Percentiles rank a stretch among this genome's conserved stretches.
phyloP scores from a whole-genome alignment of 1,284 basidiomycete genomes.

The Apiotrichum akiyoshidainum region DNA sequence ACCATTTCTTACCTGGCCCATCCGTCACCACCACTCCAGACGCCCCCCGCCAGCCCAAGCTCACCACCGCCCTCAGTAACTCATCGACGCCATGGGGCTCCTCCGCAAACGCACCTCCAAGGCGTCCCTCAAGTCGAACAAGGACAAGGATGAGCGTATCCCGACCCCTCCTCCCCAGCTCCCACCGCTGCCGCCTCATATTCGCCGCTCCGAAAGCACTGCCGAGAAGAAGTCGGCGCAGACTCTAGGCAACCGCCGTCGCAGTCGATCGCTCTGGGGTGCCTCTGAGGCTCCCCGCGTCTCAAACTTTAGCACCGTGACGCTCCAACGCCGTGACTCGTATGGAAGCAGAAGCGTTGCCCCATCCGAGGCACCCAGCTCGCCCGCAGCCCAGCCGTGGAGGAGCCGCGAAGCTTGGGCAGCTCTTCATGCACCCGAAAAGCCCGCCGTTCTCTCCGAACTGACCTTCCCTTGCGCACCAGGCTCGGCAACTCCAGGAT shows the following conservation, averaged over 20 bases:
- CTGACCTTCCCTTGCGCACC: slow-evolving; percentile 17
- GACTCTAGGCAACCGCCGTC: neutral
- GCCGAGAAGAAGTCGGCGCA: neutral
- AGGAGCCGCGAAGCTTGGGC: slow-evolving; percentile 35
- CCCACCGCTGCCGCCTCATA: slow-evolving; percentile 20
- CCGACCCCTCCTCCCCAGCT: slow-evolving; percentile 21
- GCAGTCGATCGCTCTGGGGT: slow-evolving; percentile 3
- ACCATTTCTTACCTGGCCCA: too few relatives aligned
- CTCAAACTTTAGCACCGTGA: neutral
- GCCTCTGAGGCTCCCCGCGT: neutral
- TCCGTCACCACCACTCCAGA: neutral
- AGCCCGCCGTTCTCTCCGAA: slow-evolving; percentile 6
- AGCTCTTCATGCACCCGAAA: slow-evolving; percentile 23
- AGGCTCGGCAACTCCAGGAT: slow-evolving; percentile 9
- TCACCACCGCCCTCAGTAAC: slow-evolving; percentile 1
- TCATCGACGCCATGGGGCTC: slow-evolving; percentile 16
- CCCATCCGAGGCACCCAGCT: neutral
- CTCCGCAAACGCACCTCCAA: slow-evolving; percentile 20
- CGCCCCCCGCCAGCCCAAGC: neutral
- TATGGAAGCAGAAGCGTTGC: neutral
- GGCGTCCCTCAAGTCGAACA: slow-evolving; percentile 12
- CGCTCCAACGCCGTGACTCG: slow-evolving; percentile 8
- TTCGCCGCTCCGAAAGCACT: slow-evolving; percentile 12
- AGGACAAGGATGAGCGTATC: slow-evolving; percentile 11
- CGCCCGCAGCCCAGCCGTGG: slow-evolving; percentile 33